Evolutionary conservation across 1,139 yeast species (phyloP).

Genomic region (Ogataea hybrid): DNA sequence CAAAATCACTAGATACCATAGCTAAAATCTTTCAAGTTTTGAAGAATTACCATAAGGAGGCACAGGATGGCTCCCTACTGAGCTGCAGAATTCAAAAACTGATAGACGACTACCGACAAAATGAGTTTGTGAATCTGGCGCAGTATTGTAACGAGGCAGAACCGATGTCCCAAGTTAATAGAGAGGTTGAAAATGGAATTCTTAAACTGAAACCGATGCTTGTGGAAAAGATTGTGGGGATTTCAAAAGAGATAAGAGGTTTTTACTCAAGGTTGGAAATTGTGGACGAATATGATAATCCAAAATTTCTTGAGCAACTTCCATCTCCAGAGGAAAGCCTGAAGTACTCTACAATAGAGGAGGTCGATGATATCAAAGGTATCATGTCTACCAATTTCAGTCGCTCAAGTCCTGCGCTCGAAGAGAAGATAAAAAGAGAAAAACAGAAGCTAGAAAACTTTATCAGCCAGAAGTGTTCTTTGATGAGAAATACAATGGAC

Average conservation of each 20-base stretch:
- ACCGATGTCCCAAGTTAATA: slow-evolving; percentile 22
- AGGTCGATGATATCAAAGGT: slow-evolving; percentile 25
- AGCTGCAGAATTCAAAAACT: slow-evolving; percentile 20
- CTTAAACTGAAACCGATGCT: slow-evolving; percentile 27
- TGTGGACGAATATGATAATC: slow-evolving; percentile 21
- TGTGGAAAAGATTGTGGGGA: slow-evolving; percentile 22
- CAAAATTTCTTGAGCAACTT: slow-evolving; percentile 19
- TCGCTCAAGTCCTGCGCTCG: slow-evolving; percentile 24
- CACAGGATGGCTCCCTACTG: slow-evolving; percentile 12
- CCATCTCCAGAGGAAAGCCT: slow-evolving; percentile 26
- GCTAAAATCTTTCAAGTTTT: slow-evolving; percentile 22
- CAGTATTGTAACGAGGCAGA: slow-evolving; percentile 22
- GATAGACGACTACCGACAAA: slow-evolving; percentile 21
- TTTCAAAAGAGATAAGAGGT: slow-evolving; percentile 21
- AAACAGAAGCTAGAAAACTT: slow-evolving; percentile 11
- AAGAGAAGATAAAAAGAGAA: slow-evolving; percentile 22
- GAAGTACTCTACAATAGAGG: slow-evolving; percentile 14
- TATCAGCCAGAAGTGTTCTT: slow-evolving; percentile 12
- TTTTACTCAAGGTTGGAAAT: slow-evolving; percentile 23
- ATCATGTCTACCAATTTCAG: slow-evolving; percentile 28
- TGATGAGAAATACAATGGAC: slow-evolving; percentile 11
- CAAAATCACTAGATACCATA: slow-evolving; percentile 27
- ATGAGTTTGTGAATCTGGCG: slow-evolving; percentile 16
- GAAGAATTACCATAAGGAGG: slow-evolving; percentile 13
- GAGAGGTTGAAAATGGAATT: slow-evolving; percentile 25